Evolutionary conservation across 768 basidiomycete genomes (phyloP), one percentile per base, ranked within the genome.

Genomic region (Kwoniella pini): DNA sequence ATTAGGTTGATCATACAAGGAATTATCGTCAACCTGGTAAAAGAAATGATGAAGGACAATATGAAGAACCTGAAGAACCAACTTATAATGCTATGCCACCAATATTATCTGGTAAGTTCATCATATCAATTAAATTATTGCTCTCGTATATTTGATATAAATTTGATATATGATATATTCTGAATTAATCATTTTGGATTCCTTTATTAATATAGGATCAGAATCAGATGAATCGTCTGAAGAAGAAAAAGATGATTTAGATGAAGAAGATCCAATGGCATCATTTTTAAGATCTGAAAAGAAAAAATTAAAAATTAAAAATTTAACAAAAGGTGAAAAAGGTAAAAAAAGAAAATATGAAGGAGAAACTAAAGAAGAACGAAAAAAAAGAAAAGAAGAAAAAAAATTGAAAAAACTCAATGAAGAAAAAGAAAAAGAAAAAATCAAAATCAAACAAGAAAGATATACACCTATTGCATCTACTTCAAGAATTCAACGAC

Each of bases 191-290:
- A 24, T 59, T 17, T 42, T 42, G 40, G 6, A 11, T 13, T 19
- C n/a, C n/a, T 60, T 56, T 19, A 11, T 39, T 1, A 5, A 31
- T n/a, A n/a, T 19, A 59, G 57, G 36, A 21, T 59, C 57, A 6
- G 70, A 65, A 21, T 51, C 62, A 7, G 42, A 44, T 15, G 49
- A 62, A 44, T 49, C 63, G 84, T 54, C 56, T 17, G 57, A 55
- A 0, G 60, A 64, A 15, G 72, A 57, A 22, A 53, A 56, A 1
- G 66, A 77, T 30, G 71, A 86, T 9, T 88, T 96, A 57, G 94
- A 98, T 76, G 90, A 90, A 1, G 95, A 98, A 75, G 96, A 99
- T 79, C 96, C 96, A 0, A 98, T 99, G 96, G 85, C 88, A 27
- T 94, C 93, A 63, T 98, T 90, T 75, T 82, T 99, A 31, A 80